Evolutionary conservation across 805 yeast genomes (phyloP).

Genomic region (Wickerhamiella nectarea): DNA sequence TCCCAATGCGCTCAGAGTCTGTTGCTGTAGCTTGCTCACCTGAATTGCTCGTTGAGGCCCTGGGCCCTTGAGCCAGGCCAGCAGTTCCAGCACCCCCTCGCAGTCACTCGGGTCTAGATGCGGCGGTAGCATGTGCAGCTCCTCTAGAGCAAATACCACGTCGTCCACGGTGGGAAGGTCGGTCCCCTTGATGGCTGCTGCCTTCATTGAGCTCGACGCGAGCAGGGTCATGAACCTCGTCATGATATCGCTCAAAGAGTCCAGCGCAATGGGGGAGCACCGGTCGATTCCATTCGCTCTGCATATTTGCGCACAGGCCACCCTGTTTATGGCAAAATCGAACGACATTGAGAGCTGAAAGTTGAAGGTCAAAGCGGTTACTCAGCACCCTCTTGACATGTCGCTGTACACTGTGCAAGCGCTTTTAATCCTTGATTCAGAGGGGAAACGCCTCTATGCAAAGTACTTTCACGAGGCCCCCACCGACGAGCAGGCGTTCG

Average conservation of each 20-base stretch:
- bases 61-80: constrained; percentile 34
- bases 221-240: constrained; percentile 48
- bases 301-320: constrained; percentile 43
- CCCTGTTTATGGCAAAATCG: constrained; percentile 34
- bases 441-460: constrained; percentile 67
- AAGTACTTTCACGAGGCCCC: constrained; percentile 53
- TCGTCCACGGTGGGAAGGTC: constrained; percentile 47
- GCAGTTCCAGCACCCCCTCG: constrained; percentile 37
- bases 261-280: constrained; percentile 56
- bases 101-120: constrained; percentile 34
- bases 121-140: constrained; percentile 50
- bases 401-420: constrained; percentile 74
- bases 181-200: constrained; percentile 37
- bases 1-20: constrained; percentile 12
- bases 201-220: constrained; percentile 34
- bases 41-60: constrained; percentile 15
- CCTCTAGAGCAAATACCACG: constrained; percentile 53
- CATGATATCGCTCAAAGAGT: constrained; percentile 64
- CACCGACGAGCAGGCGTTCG: constrained; percentile 66
- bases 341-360: constrained; percentile 20
- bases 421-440: constrained; percentile 62
- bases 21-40: constrained; percentile 15
- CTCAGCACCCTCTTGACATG: constrained; percentile 10
- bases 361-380: not conserved
- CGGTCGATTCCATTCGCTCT: constrained; percentile 76